Percentiles rank a stretch among this genome's conserved stretches.
Conservation (phyloP, 306 rosid genomes). For the Glycyrrhiza uralensis region DNA sequence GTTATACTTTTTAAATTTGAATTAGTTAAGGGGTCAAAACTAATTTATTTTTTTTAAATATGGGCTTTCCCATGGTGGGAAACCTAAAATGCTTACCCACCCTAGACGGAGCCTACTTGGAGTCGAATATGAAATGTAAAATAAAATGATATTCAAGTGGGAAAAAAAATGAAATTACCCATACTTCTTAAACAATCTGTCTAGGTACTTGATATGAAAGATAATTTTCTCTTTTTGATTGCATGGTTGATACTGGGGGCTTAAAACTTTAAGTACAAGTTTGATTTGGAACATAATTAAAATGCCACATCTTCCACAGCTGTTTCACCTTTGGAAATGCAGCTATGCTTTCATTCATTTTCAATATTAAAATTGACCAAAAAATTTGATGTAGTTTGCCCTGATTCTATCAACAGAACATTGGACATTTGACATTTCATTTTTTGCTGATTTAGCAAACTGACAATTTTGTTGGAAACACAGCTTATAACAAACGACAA, state of each 20-base stretch:
- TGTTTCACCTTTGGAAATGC: not conserved
- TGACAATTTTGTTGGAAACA: not conserved
- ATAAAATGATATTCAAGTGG: not conserved
- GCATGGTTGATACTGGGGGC: too few species aligned
- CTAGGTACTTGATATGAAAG: too few species aligned
- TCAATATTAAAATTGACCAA: not conserved
- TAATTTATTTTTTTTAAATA: too few species aligned
- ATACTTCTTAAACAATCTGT: not conserved
- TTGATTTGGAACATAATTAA: not conserved
- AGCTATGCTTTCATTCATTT: not conserved
- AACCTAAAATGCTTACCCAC: too few species aligned
- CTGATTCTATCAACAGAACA: not conserved
- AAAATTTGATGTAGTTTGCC: not conserved
- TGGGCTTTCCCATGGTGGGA: too few species aligned
- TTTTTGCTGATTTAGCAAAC: not conserved
- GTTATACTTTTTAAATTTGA: too few species aligned
- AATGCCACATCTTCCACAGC: not conserved
- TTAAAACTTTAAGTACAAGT: too few species aligned
- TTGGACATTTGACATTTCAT: not conserved
- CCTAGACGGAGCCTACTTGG: not conserved
- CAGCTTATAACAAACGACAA: conserved; percentile 39
- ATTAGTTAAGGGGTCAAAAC: too few species aligned
- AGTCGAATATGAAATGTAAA: not conserved
- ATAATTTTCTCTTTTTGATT: too few species aligned
- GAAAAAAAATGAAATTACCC: too few species aligned